phyloP scores from a whole-genome alignment of 164 flowering plant species.

The Magnolia changhungtana region DNA sequence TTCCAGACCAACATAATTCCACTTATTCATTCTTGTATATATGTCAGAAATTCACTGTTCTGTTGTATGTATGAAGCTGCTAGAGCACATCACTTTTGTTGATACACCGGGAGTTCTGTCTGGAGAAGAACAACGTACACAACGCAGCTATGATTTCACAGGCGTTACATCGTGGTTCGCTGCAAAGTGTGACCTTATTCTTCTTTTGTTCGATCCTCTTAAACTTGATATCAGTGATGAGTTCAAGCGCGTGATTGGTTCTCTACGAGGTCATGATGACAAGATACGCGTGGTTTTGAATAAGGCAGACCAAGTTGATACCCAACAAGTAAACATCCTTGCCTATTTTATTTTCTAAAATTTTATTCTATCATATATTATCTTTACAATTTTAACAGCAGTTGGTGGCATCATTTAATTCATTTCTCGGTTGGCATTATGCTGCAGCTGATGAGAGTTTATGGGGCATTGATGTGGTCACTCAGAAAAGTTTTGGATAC shows the following conservation, averaged over 20 bases:
- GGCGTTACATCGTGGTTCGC: conserved; percentile 99
- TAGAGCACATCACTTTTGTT: conserved; percentile 91
- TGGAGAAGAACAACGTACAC: conserved; percentile 96
- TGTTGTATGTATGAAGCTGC: conserved; percentile 40
- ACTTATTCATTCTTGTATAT: neutral
- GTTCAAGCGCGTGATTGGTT: conserved; percentile 90
- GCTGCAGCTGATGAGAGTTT: conserved; percentile 69
- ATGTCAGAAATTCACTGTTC: neutral
- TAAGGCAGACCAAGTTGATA: conserved; percentile 98
- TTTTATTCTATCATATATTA: neutral
- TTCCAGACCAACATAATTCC: neutral
- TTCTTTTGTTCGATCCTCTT: conserved; percentile 94
- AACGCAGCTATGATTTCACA: conserved; percentile 92
- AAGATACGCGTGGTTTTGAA: conserved; percentile 96
- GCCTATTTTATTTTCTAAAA: neutral
- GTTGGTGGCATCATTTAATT: neutral
- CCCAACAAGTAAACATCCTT: conserved; percentile 72
- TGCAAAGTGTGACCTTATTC: conserved; percentile 87
- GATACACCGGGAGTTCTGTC: conserved; percentile 98
- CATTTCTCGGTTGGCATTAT: neutral
- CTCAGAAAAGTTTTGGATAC: conserved; percentile 94
- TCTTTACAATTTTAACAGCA: neutral
- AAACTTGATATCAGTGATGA: conserved; percentile 96
- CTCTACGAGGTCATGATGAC: conserved; percentile 94
- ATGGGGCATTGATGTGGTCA: conserved; percentile 99